Evolutionary conservation across 2,329 filamentous ascomycete genomes (phyloP), one percentile per base, ranked within the genome.

Genomic region (Rachicladosporium sp.): DNA sequence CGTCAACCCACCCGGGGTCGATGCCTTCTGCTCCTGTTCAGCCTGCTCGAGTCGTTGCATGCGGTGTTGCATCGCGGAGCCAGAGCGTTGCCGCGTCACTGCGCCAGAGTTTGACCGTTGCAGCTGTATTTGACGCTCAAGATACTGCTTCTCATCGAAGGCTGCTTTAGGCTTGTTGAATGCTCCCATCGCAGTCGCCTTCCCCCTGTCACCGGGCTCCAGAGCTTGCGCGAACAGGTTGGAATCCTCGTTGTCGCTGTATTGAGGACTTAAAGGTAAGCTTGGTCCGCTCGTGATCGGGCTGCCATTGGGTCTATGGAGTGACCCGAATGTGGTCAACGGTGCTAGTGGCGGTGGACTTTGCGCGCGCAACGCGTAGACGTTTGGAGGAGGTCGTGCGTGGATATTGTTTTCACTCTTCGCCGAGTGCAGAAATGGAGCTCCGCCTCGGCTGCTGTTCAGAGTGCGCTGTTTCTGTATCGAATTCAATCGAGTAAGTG

Each of bases 71-170:
- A 48, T 35, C 7, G 49, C 45, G 12, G 50, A 44, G 31, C 40
- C 38, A 4, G 35, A 13, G 10, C 39, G 42, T n/a, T 35, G 43
- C 23, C 37, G 50, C 8, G 40, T 12, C 4, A 29, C 11, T 13
- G 37, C 37, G 9, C 23, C 33, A 5, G 56, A 58, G 6, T 48
- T 47, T 6, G 55, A 53, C 36, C 82, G 75, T 46, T 89, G 82
- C 57, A 94, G 74, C 56, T 87, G 82, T 35, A 83, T 66, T 53
- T 93, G 82, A 33, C 86, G 76, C 54, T 93, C 81, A 4, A 83
- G 74, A 52, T 85, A 95, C 53, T 85, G 82, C 12, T 80, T 76
- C 53, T 95, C 88, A 52, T 93, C 85, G 50, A 91, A 94, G 6
- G 78, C 74, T 37, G 80, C 74, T 2, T 67, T 64, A 1, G 87